Evolutionary conservation across 768 basidiomycete genomes (phyloP), one percentile per base, ranked within the genome.

Genomic region (Mycena haematopus): DNA sequence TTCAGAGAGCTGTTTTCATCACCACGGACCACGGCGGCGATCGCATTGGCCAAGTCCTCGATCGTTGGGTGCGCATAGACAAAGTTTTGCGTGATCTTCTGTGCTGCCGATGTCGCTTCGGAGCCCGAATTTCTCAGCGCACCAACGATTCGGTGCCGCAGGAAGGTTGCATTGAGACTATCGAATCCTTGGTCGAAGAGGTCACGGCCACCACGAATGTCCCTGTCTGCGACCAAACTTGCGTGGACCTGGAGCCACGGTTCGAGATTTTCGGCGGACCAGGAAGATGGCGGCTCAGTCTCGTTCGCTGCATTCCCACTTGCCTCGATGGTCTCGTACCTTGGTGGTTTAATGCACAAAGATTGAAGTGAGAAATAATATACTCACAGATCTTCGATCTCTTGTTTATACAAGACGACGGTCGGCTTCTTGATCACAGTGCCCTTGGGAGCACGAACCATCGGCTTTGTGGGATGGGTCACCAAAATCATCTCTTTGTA

Each of bases 401-500:
- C n/a, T n/a, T n/a, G n/a, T n/a, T n/a, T n/a, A n/a, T n/a, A n/a
- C n/a, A n/a, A n/a, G n/a, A n/a, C n/a, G 38, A 85, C 54, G 0
- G 80, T 78, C 2, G 77, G 77, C 62, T 82, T 81, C 55, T 80
- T 76, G 51, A 76, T 77, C 13, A 83, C 75, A 0, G 82, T 84
- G 2, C 82, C 82, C 66, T 86, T 87, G 0, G 75, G 78, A 6
- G 80, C 73, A 25, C 80, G 79, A 22, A 77, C 70, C 56, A 86
- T 74, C 2, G 81, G 83, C 27, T 77, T 78, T 13, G 70, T 67
- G 3, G 71, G 70, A 8, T 58, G 54, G 0, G 81, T 73, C 25
- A 84, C 74, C 42, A 85, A 54, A 42, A 86, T 80, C 77, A 85
- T 79, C 63, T 86, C 81, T 56, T 82, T n/a, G n/a, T n/a, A n/a